Percentiles rank a stretch among this genome's conserved stretches.
These are phyloP conservation scores for Aciculosporium take DNA, from an alignment of 2,329 filamentous ascomycete species.

Conservation along the genomic window DNA sequence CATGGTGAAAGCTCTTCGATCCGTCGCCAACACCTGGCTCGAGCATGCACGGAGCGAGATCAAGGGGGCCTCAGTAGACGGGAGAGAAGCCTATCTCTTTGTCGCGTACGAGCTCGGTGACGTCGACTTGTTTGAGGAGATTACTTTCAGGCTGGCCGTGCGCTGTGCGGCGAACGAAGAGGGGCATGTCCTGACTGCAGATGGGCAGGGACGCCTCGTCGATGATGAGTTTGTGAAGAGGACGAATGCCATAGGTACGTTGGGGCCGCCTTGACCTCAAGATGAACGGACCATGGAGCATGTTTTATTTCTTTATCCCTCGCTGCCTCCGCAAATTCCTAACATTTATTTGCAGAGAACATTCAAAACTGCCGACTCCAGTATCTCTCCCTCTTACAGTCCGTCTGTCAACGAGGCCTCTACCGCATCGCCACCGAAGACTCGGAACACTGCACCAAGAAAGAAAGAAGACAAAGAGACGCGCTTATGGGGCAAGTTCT, in stretches of 20 bases:
- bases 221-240: background rate
- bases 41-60: background rate
- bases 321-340: no score
- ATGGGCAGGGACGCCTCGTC: background rate
- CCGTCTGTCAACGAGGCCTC: no score
- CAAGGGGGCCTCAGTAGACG: background rate
- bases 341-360: no score
- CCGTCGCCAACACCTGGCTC: background rate
- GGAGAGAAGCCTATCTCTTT: background rate
- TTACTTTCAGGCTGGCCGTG: background rate
- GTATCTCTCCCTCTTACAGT: no score
- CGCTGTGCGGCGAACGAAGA: background rate
- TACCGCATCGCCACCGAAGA: no score
- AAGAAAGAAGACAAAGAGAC: no score
- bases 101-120: constrained; percentile 1
- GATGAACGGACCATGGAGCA: no score
- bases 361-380: no score
- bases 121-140: background rate
- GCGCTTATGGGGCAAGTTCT: no score
- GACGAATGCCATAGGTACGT: background rate
- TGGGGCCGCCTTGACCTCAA: background rate
- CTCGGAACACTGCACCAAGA: no score
- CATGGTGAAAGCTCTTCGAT: constrained; percentile 7
- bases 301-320: no score
- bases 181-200: background rate